A percentile compares a stretch with the other conserved stretches of the same genome.
Evolutionary conservation across 2,329 filamentous ascomycete species (phyloP).

Genomic region (Neophaeococcomyces mojaviensis): DNA sequence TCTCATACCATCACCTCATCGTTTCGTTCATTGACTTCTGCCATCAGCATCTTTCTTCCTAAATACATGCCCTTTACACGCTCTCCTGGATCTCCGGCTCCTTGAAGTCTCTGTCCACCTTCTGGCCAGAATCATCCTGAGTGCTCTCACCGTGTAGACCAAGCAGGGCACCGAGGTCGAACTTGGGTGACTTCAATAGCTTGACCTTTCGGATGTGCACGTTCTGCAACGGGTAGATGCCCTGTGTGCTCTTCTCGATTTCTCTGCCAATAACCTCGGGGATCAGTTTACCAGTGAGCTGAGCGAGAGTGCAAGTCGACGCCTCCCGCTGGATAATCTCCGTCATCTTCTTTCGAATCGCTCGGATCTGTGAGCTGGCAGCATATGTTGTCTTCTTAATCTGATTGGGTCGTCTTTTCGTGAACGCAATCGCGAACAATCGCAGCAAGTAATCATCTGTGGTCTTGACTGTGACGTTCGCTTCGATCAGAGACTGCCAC

Average conservation of each 20-base stretch:
- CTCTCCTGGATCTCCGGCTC: conserved; percentile 81
- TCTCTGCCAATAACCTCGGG: conserved; percentile 98
- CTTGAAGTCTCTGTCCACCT: conserved; percentile 99
- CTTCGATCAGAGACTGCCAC: conserved; percentile 99
- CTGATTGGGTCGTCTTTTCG: conserved; percentile 98
- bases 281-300: conserved; percentile 97
- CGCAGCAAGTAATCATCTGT: conserved; percentile 99
- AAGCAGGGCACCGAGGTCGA: conserved; percentile 93
- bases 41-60: background rate
- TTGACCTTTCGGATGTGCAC: conserved; percentile 99
- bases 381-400: conserved; percentile 99
- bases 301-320: conserved; percentile 83
- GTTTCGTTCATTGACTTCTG: background rate
- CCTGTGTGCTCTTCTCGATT: conserved; percentile 99
- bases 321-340: conserved; percentile 98
- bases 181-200: conserved; percentile 97
- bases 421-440: conserved; percentile 98
- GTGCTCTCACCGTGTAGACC: conserved; percentile 95
- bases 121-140: conserved; percentile 93
- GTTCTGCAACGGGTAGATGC: conserved; percentile 99
- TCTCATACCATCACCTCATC: background rate
- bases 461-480: conserved; percentile 99
- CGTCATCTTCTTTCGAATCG: conserved; percentile 99
- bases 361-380: conserved; percentile 90
- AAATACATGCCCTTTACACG: conserved; percentile 56